Evolutionary conservation across 768 basidiomycete genomes (phyloP).

Genomic region (Tricholomella constricta): DNA sequence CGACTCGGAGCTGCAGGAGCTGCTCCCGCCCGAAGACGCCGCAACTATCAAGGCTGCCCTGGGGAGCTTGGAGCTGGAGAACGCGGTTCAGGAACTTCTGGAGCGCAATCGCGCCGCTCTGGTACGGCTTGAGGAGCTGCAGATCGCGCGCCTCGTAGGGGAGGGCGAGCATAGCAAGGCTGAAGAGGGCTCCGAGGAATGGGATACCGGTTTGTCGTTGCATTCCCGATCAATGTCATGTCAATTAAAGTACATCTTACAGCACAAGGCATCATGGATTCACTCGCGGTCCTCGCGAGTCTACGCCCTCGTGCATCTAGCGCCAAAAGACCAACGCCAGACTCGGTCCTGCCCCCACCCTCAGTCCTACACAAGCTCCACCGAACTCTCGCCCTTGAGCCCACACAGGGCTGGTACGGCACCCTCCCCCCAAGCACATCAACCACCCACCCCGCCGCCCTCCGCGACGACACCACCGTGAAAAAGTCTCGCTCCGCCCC

Average conservation of each 20-base stretch:
- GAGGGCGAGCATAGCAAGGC: slow-evolving; percentile 46
- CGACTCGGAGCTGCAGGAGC: slow-evolving; percentile 47
- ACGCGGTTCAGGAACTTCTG: slow-evolving; percentile 67
- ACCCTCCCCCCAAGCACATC: slow-evolving; percentile 52
- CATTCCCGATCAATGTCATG: slow-evolving; percentile 6
- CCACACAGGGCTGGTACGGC: slow-evolving; percentile 72
- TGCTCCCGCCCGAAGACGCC: slow-evolving; percentile 60
- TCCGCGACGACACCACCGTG: slow-evolving; percentile 76
- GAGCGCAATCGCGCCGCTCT: slow-evolving; percentile 67
- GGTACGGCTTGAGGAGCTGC: slow-evolving; percentile 63
- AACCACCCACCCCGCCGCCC: slow-evolving; percentile 51
- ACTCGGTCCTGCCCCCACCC: slow-evolving; percentile 64
- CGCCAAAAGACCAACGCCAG: slow-evolving; percentile 42
- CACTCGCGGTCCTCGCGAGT: slow-evolving; percentile 66
- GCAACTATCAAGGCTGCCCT: slow-evolving; percentile 61
- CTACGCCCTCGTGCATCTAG: slow-evolving; percentile 65
- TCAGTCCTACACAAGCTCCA: slow-evolving; percentile 71
- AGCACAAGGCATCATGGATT: slow-evolving; percentile 77
- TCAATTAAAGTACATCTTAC: slow-evolving; percentile 18
- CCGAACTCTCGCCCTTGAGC: slow-evolving; percentile 61
- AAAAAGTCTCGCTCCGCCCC: slow-evolving; percentile 49
- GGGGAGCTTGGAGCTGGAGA: slow-evolving; percentile 64
- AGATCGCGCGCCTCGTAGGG: slow-evolving; percentile 52
- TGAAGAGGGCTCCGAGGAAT: slow-evolving; percentile 76
- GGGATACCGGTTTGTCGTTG: slow-evolving; percentile 68